phyloP scores from a whole-genome alignment of 768 basidiomycete genomes.

The Mycena amicta region DNA sequence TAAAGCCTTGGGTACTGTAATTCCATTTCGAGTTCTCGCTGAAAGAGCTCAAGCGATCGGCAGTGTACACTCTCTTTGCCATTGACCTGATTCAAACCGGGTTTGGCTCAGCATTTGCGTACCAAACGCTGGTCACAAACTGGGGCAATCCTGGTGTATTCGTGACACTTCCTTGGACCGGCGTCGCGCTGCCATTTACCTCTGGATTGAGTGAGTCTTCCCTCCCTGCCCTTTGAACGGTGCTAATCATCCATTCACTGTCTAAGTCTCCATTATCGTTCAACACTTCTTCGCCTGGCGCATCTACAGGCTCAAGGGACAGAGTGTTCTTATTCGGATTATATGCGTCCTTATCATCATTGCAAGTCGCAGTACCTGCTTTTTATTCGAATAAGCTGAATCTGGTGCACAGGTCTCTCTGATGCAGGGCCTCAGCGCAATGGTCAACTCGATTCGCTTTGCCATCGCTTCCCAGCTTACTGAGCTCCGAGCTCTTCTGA shows the following conservation, averaged over 20 bases:
- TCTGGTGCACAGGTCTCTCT: conserved; percentile 12
- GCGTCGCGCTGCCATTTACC: neutral
- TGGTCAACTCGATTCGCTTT: neutral
- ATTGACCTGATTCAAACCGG: neutral
- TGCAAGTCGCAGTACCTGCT: neutral
- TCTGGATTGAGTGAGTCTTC: neutral
- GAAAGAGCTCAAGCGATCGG: neutral
- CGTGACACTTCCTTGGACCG: neutral
- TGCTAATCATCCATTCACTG: neutral
- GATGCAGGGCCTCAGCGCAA: conserved; percentile 4
- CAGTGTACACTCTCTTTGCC: neutral
- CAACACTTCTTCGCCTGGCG: conserved; percentile 12
- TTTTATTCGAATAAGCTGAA: neutral
- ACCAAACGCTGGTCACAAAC: neutral
- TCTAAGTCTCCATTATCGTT: neutral
- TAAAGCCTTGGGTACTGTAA: neutral
- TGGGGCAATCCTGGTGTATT: neutral
- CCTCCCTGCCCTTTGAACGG: neutral
- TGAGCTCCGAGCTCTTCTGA: too few species aligned
- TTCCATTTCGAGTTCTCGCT: too few species aligned
- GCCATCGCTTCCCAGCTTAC: too few species aligned
- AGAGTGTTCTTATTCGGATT: neutral
- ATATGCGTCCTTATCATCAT: neutral
- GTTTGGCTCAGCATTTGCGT: neutral
- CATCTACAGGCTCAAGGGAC: conserved; percentile 7